Evolutionary conservation across 441 rosid genomes (phyloP), one percentile per base, ranked within the genome.

Genomic region (Breynia disticha): DNA sequence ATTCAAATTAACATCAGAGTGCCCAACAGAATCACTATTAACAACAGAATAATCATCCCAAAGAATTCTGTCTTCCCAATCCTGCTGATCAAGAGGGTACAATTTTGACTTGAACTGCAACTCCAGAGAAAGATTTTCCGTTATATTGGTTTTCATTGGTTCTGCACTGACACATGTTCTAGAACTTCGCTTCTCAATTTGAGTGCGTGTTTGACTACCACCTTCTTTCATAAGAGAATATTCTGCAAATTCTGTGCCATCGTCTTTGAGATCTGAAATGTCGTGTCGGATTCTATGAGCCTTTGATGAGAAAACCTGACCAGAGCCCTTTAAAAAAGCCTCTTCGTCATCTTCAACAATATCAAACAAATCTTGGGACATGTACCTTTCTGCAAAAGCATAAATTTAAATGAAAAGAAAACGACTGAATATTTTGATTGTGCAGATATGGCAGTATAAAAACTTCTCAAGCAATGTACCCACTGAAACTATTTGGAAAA

Each of bases 311-410:
- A 73, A 62, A 24, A 69, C 72, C 60, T 70, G 76, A 72, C 76
- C 66, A 59, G 66, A 68, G 59, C 78, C 79, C 71, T 68, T 90
- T 53, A 94, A 66, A 67, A 81, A 79, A 44, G 67, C 73, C 78
- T 83, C 97, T 64, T 94, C 97, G 72, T 90, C 96, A 21, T 94
- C 96, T 80, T 94, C 99, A 51, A 86, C 81, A 59, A 79, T 67
- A 68, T 78, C 76, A 67, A 83, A 82, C 45, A 74, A 60, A 68
- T 83, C 80, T 71, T 76, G 57, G 57, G 70, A 65, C 54, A 64
- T 78, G 61, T 80, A 76, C 62, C 63, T 87, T 39, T 85, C 99
- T 94, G 80, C 77, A 64, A 66, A 67, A 73, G 51, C 35, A 37
- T 12, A 46, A 61, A 53, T 48, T 50, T 52, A 55, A 51, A 50